These are phyloP conservation scores for Puya raimondii DNA, from an alignment of 176 grass and related monocot genomes.

Conservation along the genomic window DNA sequence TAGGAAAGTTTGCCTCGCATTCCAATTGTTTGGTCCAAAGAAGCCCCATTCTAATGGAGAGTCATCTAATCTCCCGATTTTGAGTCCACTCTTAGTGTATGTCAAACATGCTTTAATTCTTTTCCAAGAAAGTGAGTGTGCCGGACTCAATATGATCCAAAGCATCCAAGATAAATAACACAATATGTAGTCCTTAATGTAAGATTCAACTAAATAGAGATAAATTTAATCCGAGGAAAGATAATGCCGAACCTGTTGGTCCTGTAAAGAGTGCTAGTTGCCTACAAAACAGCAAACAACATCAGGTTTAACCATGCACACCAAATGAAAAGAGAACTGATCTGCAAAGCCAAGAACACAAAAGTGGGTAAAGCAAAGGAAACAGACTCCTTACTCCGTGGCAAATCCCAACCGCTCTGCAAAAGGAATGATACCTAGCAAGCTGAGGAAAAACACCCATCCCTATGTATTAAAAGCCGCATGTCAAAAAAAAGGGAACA, in stretches of 20 bases:
- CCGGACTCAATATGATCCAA: too few species aligned
- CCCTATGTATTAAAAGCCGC: slow-evolving; percentile 25
- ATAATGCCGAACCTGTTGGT: slow-evolving; percentile 46
- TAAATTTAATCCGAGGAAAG: background rate
- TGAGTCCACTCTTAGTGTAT: too few species aligned
- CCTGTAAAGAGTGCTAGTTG: slow-evolving; percentile 66
- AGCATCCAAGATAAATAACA: too few species aligned
- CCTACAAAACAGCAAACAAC: slow-evolving; percentile 28
- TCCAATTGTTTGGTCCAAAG: too few species aligned
- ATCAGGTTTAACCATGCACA: background rate
- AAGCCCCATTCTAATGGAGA: too few species aligned
- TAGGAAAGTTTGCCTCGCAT: background rate
- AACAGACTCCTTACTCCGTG: slow-evolving; percentile 42
- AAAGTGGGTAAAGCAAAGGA: background rate
- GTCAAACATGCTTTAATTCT: too few species aligned
- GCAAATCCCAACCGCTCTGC: slow-evolving; percentile 63
- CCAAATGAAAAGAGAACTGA: background rate
- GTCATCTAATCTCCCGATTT: too few species aligned
- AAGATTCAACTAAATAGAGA: too few species aligned
- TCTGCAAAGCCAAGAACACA: background rate
- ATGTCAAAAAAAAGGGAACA: slow-evolving; percentile 1
- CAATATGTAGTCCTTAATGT: too few species aligned
- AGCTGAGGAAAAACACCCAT: slow-evolving; percentile 59
- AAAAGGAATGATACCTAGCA: slow-evolving; percentile 74
- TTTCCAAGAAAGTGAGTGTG: too few species aligned